Percentiles rank a stretch among this genome's conserved stretches.
Conservation (phyloP, 352 stramenopile genomes). For the Globisporangium mamillatum region DNA sequence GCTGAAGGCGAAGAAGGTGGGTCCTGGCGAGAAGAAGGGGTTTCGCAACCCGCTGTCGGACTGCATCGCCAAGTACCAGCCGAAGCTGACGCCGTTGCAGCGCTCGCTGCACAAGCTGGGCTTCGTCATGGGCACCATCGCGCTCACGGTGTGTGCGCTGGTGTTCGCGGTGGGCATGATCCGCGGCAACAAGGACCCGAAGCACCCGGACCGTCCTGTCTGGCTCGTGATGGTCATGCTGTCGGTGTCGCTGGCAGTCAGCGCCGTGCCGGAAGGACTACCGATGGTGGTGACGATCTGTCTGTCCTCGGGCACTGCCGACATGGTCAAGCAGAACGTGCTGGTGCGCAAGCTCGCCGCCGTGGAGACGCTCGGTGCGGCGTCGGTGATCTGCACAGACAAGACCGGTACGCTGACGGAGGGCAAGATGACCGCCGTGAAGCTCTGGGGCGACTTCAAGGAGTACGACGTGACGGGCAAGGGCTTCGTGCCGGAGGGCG, state of each 20-base stretch:
- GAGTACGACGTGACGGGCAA: conserved; percentile 33
- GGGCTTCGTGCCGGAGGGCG: conserved; percentile 25
- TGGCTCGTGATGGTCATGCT: conserved; percentile 88
- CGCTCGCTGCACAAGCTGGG: conserved; percentile 90
- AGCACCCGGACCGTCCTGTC: conserved; percentile 67
- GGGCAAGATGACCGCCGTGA: conserved; percentile 49
- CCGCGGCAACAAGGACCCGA: conserved; percentile 33
- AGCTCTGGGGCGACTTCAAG: conserved; percentile 33
- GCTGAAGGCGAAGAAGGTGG: conserved; percentile 18
- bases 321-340: conserved; percentile 40
- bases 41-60: conserved; percentile 13
- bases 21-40: conserved; percentile 20
- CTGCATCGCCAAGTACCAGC: conserved; percentile 24
- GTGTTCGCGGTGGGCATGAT: conserved; percentile 81
- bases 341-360: conserved; percentile 53
- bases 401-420: conserved; percentile 85
- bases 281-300: conserved; percentile 39
- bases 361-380: conserved; percentile 64
- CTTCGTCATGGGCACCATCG: conserved; percentile 79
- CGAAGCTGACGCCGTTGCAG: conserved; percentile 79
- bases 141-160: conserved; percentile 80
- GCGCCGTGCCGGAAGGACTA: conserved; percentile 40
- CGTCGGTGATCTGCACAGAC: conserved; percentile 26
- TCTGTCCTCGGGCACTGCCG: conserved; percentile 24
- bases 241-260: conserved; percentile 62